Percentiles rank a stretch among this genome's conserved stretches.
phyloP scores from a whole-genome alignment of 352 stramenopile species.

The Phytophthora boehmeriae region DNA sequence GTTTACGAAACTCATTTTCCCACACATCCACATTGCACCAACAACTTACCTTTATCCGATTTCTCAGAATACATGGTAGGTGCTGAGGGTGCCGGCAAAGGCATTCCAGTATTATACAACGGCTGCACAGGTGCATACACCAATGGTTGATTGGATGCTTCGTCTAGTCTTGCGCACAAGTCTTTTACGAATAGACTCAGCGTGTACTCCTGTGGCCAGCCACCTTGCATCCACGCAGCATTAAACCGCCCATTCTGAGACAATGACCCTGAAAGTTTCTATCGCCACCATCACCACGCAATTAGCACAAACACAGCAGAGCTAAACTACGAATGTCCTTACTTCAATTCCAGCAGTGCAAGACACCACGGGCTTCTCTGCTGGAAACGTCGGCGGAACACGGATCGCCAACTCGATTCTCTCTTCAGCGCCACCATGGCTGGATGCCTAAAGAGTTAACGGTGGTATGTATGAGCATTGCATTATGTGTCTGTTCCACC shows the following conservation, averaged over 20 bases:
- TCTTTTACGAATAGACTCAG: conserved; percentile 53
- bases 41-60: conserved; percentile 17
- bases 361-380: conserved; percentile 43
- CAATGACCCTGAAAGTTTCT: conserved; percentile 52
- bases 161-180: conserved; percentile 45
- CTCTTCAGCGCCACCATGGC: conserved; percentile 33
- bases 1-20: not conserved
- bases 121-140: conserved; percentile 24
- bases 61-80: conserved; percentile 35
- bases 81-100: conserved; percentile 36
- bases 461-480: not conserved
- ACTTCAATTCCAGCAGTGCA: conserved; percentile 61
- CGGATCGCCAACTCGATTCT: conserved; percentile 53
- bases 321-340: not conserved
- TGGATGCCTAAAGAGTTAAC: conserved; percentile 34
- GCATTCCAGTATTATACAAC: conserved; percentile 13
- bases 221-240: conserved; percentile 55
- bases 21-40: not conserved
- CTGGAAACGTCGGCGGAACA: conserved; percentile 46
- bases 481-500: not conserved
- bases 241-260: conserved; percentile 44
- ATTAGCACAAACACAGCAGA: not conserved
- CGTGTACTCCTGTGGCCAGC: conserved; percentile 62
- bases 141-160: conserved; percentile 3
- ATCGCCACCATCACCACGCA: not conserved